Evolutionary conservation across 1,284 basidiomycete species (phyloP).

Genomic region (Cerrena zonata): DNA sequence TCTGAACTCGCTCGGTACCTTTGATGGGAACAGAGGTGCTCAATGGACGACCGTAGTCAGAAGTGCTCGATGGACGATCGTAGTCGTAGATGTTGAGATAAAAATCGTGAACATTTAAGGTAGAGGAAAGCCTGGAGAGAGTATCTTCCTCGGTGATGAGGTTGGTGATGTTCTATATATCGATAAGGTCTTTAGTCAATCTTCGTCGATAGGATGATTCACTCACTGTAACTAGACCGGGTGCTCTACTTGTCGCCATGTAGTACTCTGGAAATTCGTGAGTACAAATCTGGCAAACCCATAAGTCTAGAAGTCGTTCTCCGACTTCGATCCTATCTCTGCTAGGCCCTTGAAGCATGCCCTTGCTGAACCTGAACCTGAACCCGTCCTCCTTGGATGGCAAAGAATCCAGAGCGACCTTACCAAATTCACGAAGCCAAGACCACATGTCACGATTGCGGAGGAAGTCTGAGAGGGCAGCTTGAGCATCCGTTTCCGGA

Average conservation of each 20-base stretch:
- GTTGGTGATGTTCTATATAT: conserved; percentile 5
- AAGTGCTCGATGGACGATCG: background rate
- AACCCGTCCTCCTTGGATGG: too few relatives aligned
- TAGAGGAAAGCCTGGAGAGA: conserved; percentile 2
- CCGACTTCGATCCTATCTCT: conserved; percentile 23
- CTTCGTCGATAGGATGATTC: too few relatives aligned
- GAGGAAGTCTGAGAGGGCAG: too few relatives aligned
- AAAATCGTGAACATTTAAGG: background rate
- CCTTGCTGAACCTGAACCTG: conserved; percentile 7
- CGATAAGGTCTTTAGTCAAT: too few relatives aligned
- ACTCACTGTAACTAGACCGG: too few relatives aligned
- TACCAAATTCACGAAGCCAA: too few relatives aligned
- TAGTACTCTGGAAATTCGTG: conserved; percentile 20
- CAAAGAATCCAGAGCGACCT: too few relatives aligned
- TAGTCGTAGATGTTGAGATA: background rate
- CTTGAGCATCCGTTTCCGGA: too few relatives aligned
- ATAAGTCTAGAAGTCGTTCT: conserved; percentile 26
- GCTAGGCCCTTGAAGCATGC: conserved; percentile 16
- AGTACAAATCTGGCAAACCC: conserved; percentile 25
- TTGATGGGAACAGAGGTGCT: too few relatives aligned
- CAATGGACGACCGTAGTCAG: too few relatives aligned
- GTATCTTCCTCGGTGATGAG: conserved; percentile 7
- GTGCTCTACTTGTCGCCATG: conserved; percentile 18
- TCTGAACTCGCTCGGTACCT: conserved; percentile 21
- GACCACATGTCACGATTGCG: too few relatives aligned